Conservation (phyloP, 305 asterid genomes). For the Fraxinus sp. region DNA sequence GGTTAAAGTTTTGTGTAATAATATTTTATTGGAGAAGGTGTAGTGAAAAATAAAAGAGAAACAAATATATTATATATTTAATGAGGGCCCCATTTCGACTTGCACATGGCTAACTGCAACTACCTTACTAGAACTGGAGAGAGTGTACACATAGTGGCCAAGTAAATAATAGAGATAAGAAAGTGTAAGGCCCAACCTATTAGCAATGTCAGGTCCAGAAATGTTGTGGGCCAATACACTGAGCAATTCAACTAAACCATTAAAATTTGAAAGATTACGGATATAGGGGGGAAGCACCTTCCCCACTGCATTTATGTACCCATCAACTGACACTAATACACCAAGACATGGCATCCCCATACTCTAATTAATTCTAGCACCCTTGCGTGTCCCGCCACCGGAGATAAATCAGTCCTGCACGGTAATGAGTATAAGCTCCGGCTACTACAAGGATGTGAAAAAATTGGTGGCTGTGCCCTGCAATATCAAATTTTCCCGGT, state of each 20-base stretch:
- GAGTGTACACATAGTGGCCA: background rate
- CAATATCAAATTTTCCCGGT: slow-evolving; percentile 95
- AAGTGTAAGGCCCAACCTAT: background rate
- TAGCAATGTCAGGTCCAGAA: background rate
- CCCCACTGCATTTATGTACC: slow-evolving; percentile 4
- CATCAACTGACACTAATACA: background rate
- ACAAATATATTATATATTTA: too few relatives aligned
- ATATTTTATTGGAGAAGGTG: too few relatives aligned
- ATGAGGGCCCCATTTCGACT: background rate
- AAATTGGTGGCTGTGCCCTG: slow-evolving; percentile 92
- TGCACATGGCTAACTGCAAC: background rate
- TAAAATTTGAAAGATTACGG: background rate
- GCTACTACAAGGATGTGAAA: slow-evolving; percentile 95
- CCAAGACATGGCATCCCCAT: background rate
- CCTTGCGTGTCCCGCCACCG: slow-evolving; percentile 92
- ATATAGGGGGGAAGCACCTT: background rate
- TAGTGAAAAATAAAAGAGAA: too few relatives aligned
- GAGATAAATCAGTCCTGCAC: slow-evolving; percentile 81
- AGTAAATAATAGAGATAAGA: background rate
- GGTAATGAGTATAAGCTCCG: slow-evolving; percentile 91
- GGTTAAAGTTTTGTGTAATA: too few relatives aligned
- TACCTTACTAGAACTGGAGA: background rate
- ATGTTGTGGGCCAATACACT: background rate
- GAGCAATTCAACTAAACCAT: background rate
- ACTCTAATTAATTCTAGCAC: slow-evolving; percentile 44